Evolutionary conservation across 305 asterid genomes (phyloP).

Genomic region (Lippia alba): DNA sequence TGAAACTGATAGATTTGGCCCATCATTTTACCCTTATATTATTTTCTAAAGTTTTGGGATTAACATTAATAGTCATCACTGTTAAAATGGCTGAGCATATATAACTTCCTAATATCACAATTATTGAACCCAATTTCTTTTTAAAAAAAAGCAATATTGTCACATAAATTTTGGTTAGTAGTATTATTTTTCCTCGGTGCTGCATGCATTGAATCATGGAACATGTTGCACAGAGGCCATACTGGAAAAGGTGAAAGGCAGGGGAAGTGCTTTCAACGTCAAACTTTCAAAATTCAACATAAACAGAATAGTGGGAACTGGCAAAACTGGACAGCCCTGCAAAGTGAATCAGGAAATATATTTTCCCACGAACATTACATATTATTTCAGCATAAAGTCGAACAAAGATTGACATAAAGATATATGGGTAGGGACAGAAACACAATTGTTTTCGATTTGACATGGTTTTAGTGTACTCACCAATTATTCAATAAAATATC

Average conservation of each 20-base stretch:
- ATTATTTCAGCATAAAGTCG: conserved; percentile 20
- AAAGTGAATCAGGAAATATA: conserved; percentile 25
- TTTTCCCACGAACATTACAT: conserved; percentile 19
- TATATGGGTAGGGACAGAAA: not conserved
- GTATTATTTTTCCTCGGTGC: not conserved
- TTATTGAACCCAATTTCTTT: too few relatives aligned
- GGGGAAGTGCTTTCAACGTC: conserved; percentile 26
- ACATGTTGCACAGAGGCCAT: not conserved
- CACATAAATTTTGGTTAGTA: not conserved
- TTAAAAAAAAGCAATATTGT: not conserved
- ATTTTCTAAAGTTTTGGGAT: too few relatives aligned
- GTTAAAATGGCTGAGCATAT: too few relatives aligned
- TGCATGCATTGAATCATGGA: conserved; percentile 3
- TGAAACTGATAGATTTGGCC: too few relatives aligned
- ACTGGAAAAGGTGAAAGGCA: conserved; percentile 29
- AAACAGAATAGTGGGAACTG: conserved; percentile 20
- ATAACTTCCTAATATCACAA: too few relatives aligned
- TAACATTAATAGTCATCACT: too few relatives aligned
- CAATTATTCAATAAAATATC: conserved; percentile 20
- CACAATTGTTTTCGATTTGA: not conserved
- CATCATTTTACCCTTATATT: too few relatives aligned
- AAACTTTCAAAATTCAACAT: conserved; percentile 24
- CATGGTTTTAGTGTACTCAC: not conserved
- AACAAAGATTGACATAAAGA: not conserved
- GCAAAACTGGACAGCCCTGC: conserved; percentile 30